phyloP scores from a whole-genome alignment of 257 asterid genomes.

The Capsicum baccatum region DNA sequence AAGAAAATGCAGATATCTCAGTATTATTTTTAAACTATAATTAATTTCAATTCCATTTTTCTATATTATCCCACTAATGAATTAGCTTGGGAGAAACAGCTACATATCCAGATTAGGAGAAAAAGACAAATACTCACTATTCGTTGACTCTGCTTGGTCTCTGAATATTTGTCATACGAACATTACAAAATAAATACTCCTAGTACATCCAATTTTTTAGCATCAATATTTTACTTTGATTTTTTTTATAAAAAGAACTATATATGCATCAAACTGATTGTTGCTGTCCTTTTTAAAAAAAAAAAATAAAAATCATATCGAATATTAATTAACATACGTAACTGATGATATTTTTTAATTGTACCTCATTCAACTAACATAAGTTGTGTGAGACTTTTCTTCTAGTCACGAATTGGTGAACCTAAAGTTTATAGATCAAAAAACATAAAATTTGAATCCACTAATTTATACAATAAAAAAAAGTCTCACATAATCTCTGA shows the following conservation, averaged over 20 bases:
- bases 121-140: not conserved
- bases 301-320: too few relatives aligned
- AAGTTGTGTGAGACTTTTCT: not conserved
- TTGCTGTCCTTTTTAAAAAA: too few relatives aligned
- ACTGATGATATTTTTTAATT: not conserved
- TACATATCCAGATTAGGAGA: not conserved
- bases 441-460: not conserved
- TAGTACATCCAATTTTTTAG: not conserved
- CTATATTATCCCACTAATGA: conserved; percentile 4
- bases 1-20: not conserved
- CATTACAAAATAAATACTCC: not conserved
- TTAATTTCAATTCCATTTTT: not conserved
- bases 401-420: not conserved
- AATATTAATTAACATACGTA: not conserved
- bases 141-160: not conserved
- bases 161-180: not conserved
- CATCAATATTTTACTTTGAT: not conserved
- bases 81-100: not conserved
- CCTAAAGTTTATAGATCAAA: not conserved
- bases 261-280: too few relatives aligned
- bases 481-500: not conserved
- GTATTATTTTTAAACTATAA: not conserved
- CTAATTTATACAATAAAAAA: not conserved
- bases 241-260: too few relatives aligned
- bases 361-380: too few relatives aligned